Base-by-base conservation (phyloP, 2,329 filamentous ascomycete species). In the Apiospora malaysiana region DNA sequence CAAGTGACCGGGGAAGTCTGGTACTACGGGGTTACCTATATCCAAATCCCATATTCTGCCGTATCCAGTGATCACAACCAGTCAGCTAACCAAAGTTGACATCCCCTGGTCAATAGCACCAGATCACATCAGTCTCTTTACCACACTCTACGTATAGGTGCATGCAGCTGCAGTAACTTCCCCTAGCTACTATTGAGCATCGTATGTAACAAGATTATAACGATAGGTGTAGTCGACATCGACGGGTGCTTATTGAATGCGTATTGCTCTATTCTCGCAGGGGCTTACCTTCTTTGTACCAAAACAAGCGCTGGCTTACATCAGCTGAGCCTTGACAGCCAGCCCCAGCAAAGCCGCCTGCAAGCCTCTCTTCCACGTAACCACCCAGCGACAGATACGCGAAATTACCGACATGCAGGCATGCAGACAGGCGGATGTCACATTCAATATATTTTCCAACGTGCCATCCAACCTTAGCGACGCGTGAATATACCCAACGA, bases 301-400 rank as follows among this genome's bases (percentile, higher is more conserved):
- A 32, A 7, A 63, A 12, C 18, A 40, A 12, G 56, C 32, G 56
- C 16, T 40, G 32, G 32, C 51, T 40, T 40, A 32, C 14, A 40
- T 63, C 32, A 63, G 56, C 32, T 63, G 56, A 63, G 32, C 27
- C 32, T 40, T 37, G 32, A 63, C 56, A 40, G 32, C 56, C 56
- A 40, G 51, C 27, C 51, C 51, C 14, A 10, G 51, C 51, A 56
- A 56, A 56, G 25, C 25, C 18, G 32, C 27, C 32, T n/a, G 42
- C 12, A 4, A 45, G 42, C 56, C 56, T 56, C 23, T 16, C 27
- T 45, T 45, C 37, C 7, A 18, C 51, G 4, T 51, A 23, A 45
- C 42, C 42, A 3, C 23, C 49, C 23, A 18, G 12, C 27, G 8
- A 32, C 56, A 63, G 56, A 63, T 40, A 63, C 32, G 56, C 56